Conservation (phyloP, 2,329 filamentous ascomycete species). For the Pestalotiopsis sp. region DNA sequence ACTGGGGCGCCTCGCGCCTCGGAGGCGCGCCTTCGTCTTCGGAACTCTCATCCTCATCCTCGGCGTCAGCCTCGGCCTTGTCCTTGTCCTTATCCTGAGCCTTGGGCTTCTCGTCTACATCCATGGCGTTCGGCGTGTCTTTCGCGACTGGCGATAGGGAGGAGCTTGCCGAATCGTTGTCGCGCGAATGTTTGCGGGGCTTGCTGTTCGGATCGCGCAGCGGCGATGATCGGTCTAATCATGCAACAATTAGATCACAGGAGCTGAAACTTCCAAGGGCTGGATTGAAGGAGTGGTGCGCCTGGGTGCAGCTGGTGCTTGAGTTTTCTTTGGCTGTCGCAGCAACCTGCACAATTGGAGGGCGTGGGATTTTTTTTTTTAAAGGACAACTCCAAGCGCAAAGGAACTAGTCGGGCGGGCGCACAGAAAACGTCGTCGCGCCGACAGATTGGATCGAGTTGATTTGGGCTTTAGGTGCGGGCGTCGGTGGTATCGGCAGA, state of each 20-base stretch:
- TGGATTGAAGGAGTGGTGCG: not conserved
- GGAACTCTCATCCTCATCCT: slow-evolving; percentile 44
- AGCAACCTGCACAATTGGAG: not conserved
- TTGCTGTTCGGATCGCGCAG: slow-evolving; percentile 48
- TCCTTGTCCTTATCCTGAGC: slow-evolving; percentile 44
- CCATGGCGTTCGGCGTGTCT: slow-evolving; percentile 55
- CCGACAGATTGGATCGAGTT: no score
- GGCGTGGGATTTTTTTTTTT: no score
- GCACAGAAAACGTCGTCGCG: not conserved
- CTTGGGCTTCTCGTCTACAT: slow-evolving; percentile 56
- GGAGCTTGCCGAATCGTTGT: slow-evolving; percentile 57
- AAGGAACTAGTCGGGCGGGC: not conserved
- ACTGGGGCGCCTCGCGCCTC: slow-evolving; percentile 67
- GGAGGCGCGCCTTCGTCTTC: slow-evolving; percentile 62
- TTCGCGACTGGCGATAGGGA: slow-evolving; percentile 58
- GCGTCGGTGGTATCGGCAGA: not conserved
- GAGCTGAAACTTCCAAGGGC: not conserved
- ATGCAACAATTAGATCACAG: not conserved
- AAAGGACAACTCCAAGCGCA: no score
- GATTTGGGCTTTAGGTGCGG: not conserved
- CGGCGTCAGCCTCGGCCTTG: slow-evolving; percentile 32
- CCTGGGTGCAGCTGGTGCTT: not conserved
- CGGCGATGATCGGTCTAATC: slow-evolving; percentile 54
- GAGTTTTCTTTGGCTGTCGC: not conserved
- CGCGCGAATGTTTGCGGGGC: slow-evolving; percentile 50